Evolutionary conservation across 495 filamentous ascomycete genomes (phyloP), one percentile per base, ranked within the genome.

Genomic region (Lasiosphaeria miniovina): DNA sequence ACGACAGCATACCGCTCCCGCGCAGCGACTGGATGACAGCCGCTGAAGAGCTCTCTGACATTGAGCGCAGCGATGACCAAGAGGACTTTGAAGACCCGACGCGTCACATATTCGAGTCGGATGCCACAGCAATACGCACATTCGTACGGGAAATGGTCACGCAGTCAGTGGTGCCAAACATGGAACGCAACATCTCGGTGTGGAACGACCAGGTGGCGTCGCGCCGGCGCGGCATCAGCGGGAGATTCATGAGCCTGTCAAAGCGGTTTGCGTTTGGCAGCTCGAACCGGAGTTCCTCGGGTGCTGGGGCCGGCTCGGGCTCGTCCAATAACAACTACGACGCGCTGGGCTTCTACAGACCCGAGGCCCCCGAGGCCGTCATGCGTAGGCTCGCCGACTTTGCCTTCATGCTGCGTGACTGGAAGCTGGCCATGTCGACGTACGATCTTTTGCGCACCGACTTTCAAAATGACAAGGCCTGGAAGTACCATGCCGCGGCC

Each of bases 181-280:
- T 98, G 95, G 94, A 98, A 73, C 89, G 91, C 52, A 83, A 87
- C 63, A 81, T 93, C 8, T 86, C 91, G 32, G 82, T 90, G 4
- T 98, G 94, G 94, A 98, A 98, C 68, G 94, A 98, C 67, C 93
- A 97, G 74, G 87, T 98, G 7, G 92, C 91, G n/a, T 96, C 95
- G 12, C 80, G 89, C 50, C 79, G 94, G 46, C 85, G 90, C 55
- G 95, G 95, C 36, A 79, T 98, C 57, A 88, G 87, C 60, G 94
- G 94, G 12, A 84, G 91, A 3, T 91, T 98, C 68, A 88, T 96
- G 75, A 93, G 88, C n/a, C 77, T 98, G 60, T 95, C 90, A 0
- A 93, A 93, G 72, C 82, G 88, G 65, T 96, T 86, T 84, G 84
- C 88, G 12, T 96, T 98, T 68, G 89, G 91, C 38, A 73, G 74